These are phyloP conservation scores for Helenozyma rhizophorensis DNA, from an alignment of 805 yeast species.

Conservation along the genomic window DNA sequence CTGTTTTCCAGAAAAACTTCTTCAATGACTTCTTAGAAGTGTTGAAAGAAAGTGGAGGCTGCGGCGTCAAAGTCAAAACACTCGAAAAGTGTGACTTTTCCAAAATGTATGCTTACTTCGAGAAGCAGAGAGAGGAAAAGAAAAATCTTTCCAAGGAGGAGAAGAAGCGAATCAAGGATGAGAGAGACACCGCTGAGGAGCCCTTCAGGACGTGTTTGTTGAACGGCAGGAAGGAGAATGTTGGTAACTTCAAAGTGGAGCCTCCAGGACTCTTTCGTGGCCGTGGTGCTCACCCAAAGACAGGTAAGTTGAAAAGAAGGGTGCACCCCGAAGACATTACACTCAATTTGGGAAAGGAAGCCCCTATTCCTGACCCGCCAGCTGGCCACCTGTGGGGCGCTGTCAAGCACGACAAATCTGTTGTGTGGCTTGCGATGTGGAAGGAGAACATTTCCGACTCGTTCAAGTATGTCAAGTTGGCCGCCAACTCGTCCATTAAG, in stretches of 20 bases:
- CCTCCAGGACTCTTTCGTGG: conserved; percentile 97
- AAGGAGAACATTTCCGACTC: conserved; percentile 83
- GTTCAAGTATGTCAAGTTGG: conserved; percentile 84
- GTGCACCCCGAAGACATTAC: conserved; percentile 88
- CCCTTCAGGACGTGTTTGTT: conserved; percentile 73
- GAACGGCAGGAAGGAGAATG: conserved; percentile 86
- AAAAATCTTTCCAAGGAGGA: conserved; percentile 67
- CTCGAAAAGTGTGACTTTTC: conserved; percentile 76
- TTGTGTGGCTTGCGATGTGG: conserved; percentile 97
- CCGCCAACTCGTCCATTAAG: conserved; percentile 84
- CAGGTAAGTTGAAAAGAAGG: conserved; percentile 85
- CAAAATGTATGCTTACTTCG: conserved; percentile 69
- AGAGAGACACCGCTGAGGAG: conserved; percentile 73
- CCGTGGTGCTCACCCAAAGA: conserved; percentile 94
- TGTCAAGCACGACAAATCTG: conserved; percentile 80
- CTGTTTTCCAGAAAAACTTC: conserved; percentile 82
- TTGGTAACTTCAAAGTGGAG: conserved; percentile 91
- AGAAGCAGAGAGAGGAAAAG: conserved; percentile 64
- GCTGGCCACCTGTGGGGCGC: conserved; percentile 90
- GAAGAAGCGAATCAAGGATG: conserved; percentile 67
- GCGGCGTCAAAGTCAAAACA: conserved; percentile 38
- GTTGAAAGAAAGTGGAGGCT: conserved; percentile 65
- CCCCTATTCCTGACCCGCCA: conserved; percentile 76
- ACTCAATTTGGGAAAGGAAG: conserved; percentile 70
- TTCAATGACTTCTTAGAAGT: conserved; percentile 73